Base-by-base conservation (phyloP, 495 filamentous ascomycete genomes). In the Aspergillus homomorphus region DNA sequence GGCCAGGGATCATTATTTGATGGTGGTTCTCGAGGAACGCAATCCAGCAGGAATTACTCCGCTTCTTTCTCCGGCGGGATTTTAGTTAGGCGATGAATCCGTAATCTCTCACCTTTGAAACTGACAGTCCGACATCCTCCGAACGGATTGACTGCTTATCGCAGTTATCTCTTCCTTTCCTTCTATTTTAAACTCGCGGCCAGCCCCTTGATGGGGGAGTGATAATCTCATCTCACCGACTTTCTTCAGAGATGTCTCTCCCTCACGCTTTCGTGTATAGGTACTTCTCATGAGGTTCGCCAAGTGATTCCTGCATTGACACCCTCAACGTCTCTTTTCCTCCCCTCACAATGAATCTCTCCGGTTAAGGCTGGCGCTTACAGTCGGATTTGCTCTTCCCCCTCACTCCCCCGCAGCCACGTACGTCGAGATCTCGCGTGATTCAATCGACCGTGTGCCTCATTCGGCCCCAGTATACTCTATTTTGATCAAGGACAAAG, bases 331-430 rank as follows among this genome's bases (percentile, higher is more conserved):
- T 33, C 23, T 45, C 22, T n/a, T 28, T 53, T 44, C 41, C 30
- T 53, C 41, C 51, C 33, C 33, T 42, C 56, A 43, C 20, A 42
- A 48, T 50, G 28, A 45, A 30, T 43, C 51, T 23, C 43, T 28
- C 48, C 42, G 23, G 38, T 49, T 53, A 57, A 48, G 44, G 43
- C 49, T 23, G 44, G 48, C 62, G 62, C 62, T 65, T 62, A 65
- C 49, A 20, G 24, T 59, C 62, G 62, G 62, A 54, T 55, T 38
- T 48, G 3, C 21, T 30, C 0, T 24, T 57, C 43, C 30, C 51
- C 50, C 49, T 38, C 58, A 7, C 10, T 7, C 33, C 30, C 41
- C 18, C 21, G 30, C 28, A 24, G 52, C 45, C 30, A 60, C 30
- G 18, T 57, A 53, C 41, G 30, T 21, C 45, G 43, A 26, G 50